Base-by-base conservation (phyloP, 2,329 filamentous ascomycete species). In the Elsinoe perseae region DNA sequence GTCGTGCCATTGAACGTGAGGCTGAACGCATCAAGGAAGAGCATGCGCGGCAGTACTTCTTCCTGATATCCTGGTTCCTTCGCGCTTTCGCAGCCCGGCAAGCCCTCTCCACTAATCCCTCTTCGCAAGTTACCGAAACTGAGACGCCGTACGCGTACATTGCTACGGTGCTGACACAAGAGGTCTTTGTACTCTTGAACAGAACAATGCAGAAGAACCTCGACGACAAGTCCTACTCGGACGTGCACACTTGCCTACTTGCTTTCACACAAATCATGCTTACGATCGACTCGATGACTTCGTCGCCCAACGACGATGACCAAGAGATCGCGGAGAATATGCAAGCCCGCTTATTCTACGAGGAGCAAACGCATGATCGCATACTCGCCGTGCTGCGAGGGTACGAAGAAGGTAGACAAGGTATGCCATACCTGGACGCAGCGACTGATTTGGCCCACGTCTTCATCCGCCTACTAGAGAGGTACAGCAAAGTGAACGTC, bases 241-340 rank as follows among this genome's bases (percentile, higher is more conserved):
- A 95, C 63, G 72, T 97, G 14, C 88, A 90, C 56, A 86, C 92
- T 0, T 85, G 87, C 48, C 93, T 97, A 84, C 85, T 88, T 56
- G 96, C 91, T 67, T 95, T 96, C 67, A 97, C 91, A 0, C 91
- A 97, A 67, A 93, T 97, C 62, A 59, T 70, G 40, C 78, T 95
- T 23, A 95, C 91, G 0, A 86, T 97, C 1, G 90, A 95, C 65
- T 89, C 95, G 59, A 97, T 98, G 91, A 78, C 84, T 1, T 83
- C 87, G 46, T 93, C 89, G 1, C 79, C 81, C 0, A 80, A 88
- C 27, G 91, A 96, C 60, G 91, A 96, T n/a, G 89, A 98, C 62
- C 87, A 95, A 66, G 93, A 97, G 64, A 97, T 98, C 68, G 92
- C 93, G 0, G 92, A 98, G 68, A 98, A 98, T 64, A 96, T 95